Conservation (phyloP, 306 rosid species). For the Cicer chorassanicum region DNA sequence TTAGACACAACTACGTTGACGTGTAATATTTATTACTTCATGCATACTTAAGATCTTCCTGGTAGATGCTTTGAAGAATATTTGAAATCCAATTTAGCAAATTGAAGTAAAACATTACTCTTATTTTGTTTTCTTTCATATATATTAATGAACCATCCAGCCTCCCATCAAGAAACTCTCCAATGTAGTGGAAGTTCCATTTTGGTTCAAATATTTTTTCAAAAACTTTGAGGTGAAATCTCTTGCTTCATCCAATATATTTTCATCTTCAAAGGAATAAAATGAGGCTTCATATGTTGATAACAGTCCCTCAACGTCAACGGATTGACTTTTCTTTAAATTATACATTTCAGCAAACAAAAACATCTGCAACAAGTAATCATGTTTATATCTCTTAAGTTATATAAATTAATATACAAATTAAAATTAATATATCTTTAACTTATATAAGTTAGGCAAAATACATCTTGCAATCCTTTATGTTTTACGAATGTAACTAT, state of each 20-base stretch:
- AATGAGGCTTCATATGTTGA: slow-evolving; percentile 4
- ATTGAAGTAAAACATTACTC: neutral
- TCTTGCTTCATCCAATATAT: slow-evolving; percentile 13
- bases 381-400: too few species aligned
- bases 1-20: too few species aligned
- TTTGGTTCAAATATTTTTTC: neutral
- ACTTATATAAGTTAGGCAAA: too few species aligned
- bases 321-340: neutral
- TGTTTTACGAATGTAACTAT: too few species aligned
- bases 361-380: neutral
- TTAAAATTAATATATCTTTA: too few species aligned
- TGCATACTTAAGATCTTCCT: slow-evolving; percentile 1
- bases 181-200: slow-evolving; percentile 32
- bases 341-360: neutral
- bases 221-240: slow-evolving; percentile 10
- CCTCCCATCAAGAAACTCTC: slow-evolving; percentile 18
- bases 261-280: slow-evolving; percentile 6
- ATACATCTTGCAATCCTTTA: too few species aligned
- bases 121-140: neutral
- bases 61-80: slow-evolving; percentile 8
- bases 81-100: slow-evolving; percentile 9
- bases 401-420: too few species aligned
- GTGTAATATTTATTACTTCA: too few species aligned
- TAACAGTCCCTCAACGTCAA: slow-evolving; percentile 10
- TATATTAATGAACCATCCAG: neutral